phyloP scores from a whole-genome alignment of 306 rosid species.

The Psophocarpus tetragonolobus region DNA sequence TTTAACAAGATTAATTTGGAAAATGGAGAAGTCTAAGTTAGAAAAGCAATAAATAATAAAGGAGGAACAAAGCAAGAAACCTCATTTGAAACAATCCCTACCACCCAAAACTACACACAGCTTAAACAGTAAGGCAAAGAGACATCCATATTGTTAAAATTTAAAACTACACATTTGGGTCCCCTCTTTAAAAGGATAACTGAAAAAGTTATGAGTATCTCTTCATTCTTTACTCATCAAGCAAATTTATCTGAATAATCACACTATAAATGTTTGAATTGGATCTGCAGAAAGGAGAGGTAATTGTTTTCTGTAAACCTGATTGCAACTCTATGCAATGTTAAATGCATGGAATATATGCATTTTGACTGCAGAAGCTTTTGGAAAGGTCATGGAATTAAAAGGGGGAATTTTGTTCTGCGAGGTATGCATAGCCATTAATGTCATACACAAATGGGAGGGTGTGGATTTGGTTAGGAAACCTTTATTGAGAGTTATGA shows the following conservation, averaged over 20 bases:
- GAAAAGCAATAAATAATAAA: background rate
- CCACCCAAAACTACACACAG: background rate
- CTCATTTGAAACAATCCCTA: background rate
- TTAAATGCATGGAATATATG: too few relatives aligned
- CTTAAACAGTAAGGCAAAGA: background rate
- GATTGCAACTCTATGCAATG: too few relatives aligned
- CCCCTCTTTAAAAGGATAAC: background rate
- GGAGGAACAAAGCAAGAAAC: background rate
- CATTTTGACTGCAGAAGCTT: too few relatives aligned
- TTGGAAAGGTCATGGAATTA: too few relatives aligned
- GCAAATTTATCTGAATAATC: background rate
- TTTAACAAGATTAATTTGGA: background rate
- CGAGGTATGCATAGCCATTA: too few relatives aligned
- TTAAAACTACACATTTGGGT: background rate
- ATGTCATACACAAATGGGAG: too few relatives aligned
- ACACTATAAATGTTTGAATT: too few relatives aligned
- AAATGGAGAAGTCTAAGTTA: background rate
- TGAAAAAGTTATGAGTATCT: background rate
- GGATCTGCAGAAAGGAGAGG: too few relatives aligned
- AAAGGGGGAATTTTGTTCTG: too few relatives aligned
- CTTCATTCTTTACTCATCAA: background rate
- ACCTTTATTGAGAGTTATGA: too few relatives aligned
- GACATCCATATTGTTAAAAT: background rate
- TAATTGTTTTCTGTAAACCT: too few relatives aligned
- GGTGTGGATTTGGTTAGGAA: too few relatives aligned